Conservation (phyloP, 2,329 filamentous ascomycete species). For the Knoxdaviesia proteae region DNA sequence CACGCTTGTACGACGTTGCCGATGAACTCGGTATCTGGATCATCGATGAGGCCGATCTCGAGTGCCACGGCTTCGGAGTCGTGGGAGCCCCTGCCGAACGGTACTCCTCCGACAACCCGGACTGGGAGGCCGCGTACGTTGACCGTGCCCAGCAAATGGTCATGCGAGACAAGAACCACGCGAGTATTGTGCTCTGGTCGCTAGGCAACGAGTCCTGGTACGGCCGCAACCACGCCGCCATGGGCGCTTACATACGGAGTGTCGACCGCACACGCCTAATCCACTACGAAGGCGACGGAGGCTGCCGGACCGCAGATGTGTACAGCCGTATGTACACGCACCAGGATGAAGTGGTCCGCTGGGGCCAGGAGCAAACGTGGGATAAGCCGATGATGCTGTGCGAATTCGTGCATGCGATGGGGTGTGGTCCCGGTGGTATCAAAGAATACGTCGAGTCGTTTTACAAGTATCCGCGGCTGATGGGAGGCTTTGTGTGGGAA, state of each 20-base stretch:
- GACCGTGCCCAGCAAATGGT: slow-evolving; percentile 46
- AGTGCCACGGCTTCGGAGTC: slow-evolving; percentile 28
- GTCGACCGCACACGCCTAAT: slow-evolving; percentile 36
- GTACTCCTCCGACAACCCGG: slow-evolving; percentile 37
- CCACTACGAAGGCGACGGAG: slow-evolving; percentile 43
- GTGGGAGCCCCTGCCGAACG: slow-evolving; percentile 14
- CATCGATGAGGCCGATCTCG: slow-evolving; percentile 34
- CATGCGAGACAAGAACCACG: slow-evolving; percentile 35
- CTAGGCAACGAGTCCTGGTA: slow-evolving; percentile 55
- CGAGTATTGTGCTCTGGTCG: slow-evolving; percentile 49
- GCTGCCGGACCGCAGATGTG: slow-evolving; percentile 38
- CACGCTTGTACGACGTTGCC: slow-evolving; percentile 36
- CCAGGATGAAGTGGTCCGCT: slow-evolving; percentile 20
- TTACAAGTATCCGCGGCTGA: slow-evolving; percentile 24
- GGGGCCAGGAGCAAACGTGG: slow-evolving; percentile 20
- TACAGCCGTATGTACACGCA: slow-evolving; percentile 45
- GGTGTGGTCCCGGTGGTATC: slow-evolving; percentile 34
- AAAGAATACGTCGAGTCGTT: slow-evolving; percentile 48
- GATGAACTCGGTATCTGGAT: slow-evolving; percentile 45
- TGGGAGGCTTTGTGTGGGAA: slow-evolving; percentile 47
- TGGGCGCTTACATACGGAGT: slow-evolving; percentile 41
- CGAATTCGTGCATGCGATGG: slow-evolving; percentile 44
- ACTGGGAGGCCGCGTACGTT: slow-evolving; percentile 43
- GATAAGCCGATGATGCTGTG: slow-evolving; percentile 36
- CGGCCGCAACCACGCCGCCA: slow-evolving; percentile 43